A percentile compares a stretch with the other conserved stretches of the same genome.
These are phyloP conservation scores for Hypoxylon sp. DNA, from an alignment of 2,329 filamentous ascomycete species.

Conservation along the genomic window DNA sequence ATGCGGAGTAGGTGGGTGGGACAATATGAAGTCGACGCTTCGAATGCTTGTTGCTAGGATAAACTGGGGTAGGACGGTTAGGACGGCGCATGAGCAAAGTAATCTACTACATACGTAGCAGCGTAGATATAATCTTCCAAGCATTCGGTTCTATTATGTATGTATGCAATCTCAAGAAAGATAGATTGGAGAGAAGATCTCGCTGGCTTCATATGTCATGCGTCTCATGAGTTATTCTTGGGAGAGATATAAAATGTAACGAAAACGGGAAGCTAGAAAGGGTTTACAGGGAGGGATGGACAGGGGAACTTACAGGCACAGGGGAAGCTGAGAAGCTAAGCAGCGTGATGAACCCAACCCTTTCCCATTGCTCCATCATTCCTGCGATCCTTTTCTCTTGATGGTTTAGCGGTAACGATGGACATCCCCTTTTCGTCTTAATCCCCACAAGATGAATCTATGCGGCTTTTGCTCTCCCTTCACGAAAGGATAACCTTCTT, in stretches of 20 bases:
- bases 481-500: slow-evolving; percentile 20
- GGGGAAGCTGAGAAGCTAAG: no score
- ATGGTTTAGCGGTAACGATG: neutral
- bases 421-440: neutral
- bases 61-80: slow-evolving; percentile 14
- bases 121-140: slow-evolving; percentile 34
- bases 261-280: neutral
- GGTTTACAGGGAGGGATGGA: slow-evolving; percentile 1
- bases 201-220: slow-evolving; percentile 1
- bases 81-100: slow-evolving; percentile 18
- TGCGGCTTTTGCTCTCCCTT: slow-evolving; percentile 2
- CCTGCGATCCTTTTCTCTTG: slow-evolving; percentile 1
- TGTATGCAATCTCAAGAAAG: slow-evolving; percentile 20
- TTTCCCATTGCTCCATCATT: slow-evolving; percentile 5
- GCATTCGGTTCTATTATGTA: slow-evolving; percentile 35
- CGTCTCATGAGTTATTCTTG: slow-evolving; percentile 1
- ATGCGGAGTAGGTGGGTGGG: slow-evolving; percentile 21
- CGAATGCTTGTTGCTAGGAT: slow-evolving; percentile 12
- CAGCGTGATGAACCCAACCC: slow-evolving; percentile 7
- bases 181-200: neutral
- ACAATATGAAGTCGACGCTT: no score
- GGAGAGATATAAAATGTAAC: no score
- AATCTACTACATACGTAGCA: no score
- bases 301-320: no score
- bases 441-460: neutral